Evolutionary conservation across 2,329 filamentous ascomycete species (phyloP).

Genomic region (Chalaropsis thielavioides): DNA sequence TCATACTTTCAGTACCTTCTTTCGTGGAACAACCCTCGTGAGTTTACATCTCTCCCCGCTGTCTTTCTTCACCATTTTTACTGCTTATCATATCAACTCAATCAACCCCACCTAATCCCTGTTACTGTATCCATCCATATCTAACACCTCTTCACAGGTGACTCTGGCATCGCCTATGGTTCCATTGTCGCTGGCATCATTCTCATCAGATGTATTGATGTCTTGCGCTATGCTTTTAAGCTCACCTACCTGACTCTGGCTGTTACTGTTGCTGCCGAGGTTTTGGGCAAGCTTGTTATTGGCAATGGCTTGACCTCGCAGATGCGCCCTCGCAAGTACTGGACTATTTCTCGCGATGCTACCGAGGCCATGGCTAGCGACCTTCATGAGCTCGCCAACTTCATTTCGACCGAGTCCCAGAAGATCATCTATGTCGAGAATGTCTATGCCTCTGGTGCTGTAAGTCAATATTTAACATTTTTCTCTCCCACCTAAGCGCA

Average conservation of each 20-base stretch:
- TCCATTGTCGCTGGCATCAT: slow-evolving; percentile 46
- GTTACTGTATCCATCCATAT: neutral
- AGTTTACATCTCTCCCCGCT: slow-evolving; percentile 22
- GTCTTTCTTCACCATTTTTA: slow-evolving; percentile 4
- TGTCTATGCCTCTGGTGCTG: slow-evolving; percentile 41
- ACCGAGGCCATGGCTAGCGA: slow-evolving; percentile 48
- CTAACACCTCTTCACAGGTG: slow-evolving; percentile 30
- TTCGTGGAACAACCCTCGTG: slow-evolving; percentile 55
- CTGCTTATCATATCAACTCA: neutral
- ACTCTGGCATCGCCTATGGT: slow-evolving; percentile 49
- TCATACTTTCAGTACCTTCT: slow-evolving; percentile 55
- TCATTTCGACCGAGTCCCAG: slow-evolving; percentile 56
- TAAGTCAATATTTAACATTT: slow-evolving; percentile 28
- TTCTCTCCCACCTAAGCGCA: neutral
- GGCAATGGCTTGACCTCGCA: slow-evolving; percentile 49
- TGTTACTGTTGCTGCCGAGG: slow-evolving; percentile 46
- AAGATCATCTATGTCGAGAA: slow-evolving; percentile 56
- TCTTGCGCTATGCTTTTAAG: slow-evolving; percentile 51
- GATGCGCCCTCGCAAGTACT: slow-evolving; percentile 52
- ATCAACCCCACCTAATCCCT: slow-evolving; percentile 16
- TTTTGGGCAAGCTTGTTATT: slow-evolving; percentile 45
- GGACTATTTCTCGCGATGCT: slow-evolving; percentile 48
- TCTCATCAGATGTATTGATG: slow-evolving; percentile 48
- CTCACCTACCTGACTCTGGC: slow-evolving; percentile 48
- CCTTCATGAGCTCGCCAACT: slow-evolving; percentile 54